Conservation (phyloP, 2,329 filamentous ascomycete species). For the Calonectria pseudoturangicola region DNA sequence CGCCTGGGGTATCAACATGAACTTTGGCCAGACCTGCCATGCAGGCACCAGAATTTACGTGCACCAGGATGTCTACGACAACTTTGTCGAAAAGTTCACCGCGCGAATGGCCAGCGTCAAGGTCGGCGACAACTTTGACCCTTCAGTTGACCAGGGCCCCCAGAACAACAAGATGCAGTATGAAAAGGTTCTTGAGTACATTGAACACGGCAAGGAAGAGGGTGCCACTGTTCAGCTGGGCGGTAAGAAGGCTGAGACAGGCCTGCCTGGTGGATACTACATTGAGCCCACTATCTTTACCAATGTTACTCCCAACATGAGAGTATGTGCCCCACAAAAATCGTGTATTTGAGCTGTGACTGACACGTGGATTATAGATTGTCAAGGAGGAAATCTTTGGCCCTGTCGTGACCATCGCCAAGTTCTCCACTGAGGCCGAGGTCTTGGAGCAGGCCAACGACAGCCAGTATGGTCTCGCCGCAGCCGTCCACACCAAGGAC, state of each 20-base stretch:
- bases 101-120: slow-evolving; percentile 75
- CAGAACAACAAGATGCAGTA: slow-evolving; percentile 83
- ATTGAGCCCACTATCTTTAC: slow-evolving; percentile 28
- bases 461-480: slow-evolving; percentile 76
- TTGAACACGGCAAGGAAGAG: slow-evolving; percentile 79
- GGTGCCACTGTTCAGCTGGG: slow-evolving; percentile 25
- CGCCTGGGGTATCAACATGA: slow-evolving; percentile 72
- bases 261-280: slow-evolving; percentile 18
- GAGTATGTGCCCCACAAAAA: slow-evolving; percentile 54
- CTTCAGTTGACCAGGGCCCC: slow-evolving; percentile 83
- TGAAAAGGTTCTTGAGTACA: slow-evolving; percentile 81
- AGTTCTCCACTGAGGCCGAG: slow-evolving; percentile 65
- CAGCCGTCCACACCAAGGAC: slow-evolving; percentile 77
- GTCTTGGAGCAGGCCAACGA: slow-evolving; percentile 67
- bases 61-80: slow-evolving; percentile 75
- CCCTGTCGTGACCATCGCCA: slow-evolving; percentile 64
- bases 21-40: slow-evolving; percentile 79
- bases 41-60: slow-evolving; percentile 80
- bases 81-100: slow-evolving; percentile 78
- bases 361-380: background rate
- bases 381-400: slow-evolving; percentile 68
- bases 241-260: slow-evolving; percentile 25
- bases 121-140: slow-evolving; percentile 82
- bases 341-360: too few species aligned
- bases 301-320: slow-evolving; percentile 62